These are phyloP conservation scores for Juncus effusus DNA, from an alignment of 176 grass and related monocot genomes.

Conservation along the genomic window DNA sequence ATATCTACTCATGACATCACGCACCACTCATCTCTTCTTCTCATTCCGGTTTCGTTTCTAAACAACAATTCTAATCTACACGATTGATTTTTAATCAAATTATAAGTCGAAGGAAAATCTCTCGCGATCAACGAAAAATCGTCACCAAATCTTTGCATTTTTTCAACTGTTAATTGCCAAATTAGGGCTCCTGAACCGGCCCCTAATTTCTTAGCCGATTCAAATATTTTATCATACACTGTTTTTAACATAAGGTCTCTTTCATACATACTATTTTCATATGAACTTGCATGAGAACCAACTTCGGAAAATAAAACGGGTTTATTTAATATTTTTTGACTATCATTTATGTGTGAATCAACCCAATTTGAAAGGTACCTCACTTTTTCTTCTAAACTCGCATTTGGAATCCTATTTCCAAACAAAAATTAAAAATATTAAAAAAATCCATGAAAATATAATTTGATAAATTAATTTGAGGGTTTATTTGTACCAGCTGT, in stretches of 20 bases:
- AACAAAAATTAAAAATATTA: not conserved
- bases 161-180: slow-evolving; percentile 90
- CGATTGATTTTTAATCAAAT: slow-evolving; percentile 67
- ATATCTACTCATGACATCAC: too few species aligned
- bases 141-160: slow-evolving; percentile 54
- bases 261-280: slow-evolving; percentile 46
- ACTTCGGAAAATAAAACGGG: slow-evolving; percentile 86
- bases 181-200: slow-evolving; percentile 78
- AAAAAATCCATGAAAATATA: not conserved
- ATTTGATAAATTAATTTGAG: not conserved
- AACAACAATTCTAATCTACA: slow-evolving; percentile 51
- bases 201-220: slow-evolving; percentile 57
- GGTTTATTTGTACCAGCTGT: slow-evolving; percentile 50
- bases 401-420: slow-evolving; percentile 64
- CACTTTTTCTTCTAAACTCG: slow-evolving; percentile 61
- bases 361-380: slow-evolving; percentile 86
- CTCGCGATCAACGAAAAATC: slow-evolving; percentile 68
- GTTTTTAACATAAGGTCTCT: slow-evolving; percentile 61
- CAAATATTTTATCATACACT: slow-evolving; percentile 79
- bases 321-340: slow-evolving; percentile 62
- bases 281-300: slow-evolving; percentile 40
- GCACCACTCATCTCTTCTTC: slow-evolving; percentile 7
- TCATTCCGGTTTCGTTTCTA: slow-evolving; percentile 31
- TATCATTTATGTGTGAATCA: slow-evolving; percentile 80
- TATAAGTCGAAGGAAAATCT: slow-evolving; percentile 49